Evolutionary conservation across 1,284 basidiomycete genomes (phyloP), one percentile per base, ranked within the genome.

Genomic region (Inonotus obliquus): DNA sequence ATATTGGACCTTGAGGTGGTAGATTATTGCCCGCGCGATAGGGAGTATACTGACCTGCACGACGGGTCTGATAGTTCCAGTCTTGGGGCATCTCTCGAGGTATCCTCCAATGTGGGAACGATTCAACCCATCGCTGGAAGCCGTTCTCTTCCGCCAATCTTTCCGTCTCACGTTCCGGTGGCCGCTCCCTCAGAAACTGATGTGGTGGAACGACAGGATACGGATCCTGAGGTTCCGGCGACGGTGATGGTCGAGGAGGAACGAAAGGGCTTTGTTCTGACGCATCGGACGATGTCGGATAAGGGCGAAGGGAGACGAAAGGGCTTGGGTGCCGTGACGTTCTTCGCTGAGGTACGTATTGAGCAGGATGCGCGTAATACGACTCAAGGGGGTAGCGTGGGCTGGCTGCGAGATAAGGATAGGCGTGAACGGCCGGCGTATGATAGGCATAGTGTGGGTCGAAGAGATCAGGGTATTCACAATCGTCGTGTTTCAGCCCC

Each of bases 81-180:
- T 48, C 45, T 21, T 54, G 47, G 21, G 55, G 55, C 25, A 37
- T 39, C 27, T 51, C 55, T 0, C 60, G 54, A 19, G 60, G 60
- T 7, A 62, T 32, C 17, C 29, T 19, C 54, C 48, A 52, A 35
- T 57, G 45, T 27, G 60, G 60, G 19, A 52, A 54, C 0, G 60
- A 62, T 19, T 41, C 19, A 11, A 62, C 17, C 60, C 60, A 62
- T 21, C 47, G n/a, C n/a, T 54, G 39, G n/a, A 62, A 62, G 9
- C 45, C 47, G 37, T 51, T 27, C 41, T 57, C 39, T 27, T 62
- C 54, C n/a, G 54, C 47, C 10, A 32, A 32, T 32, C 32, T 4
- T 32, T 9, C 32, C 9, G 32, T 32, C 32, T 32, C 32, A 9
- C 32, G 32, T 32, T 32, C 32, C 32, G 32, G 32, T 32, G 32